phyloP scores from a whole-genome alignment of 768 basidiomycete genomes.

The Agaricus sinodeliciosus region DNA sequence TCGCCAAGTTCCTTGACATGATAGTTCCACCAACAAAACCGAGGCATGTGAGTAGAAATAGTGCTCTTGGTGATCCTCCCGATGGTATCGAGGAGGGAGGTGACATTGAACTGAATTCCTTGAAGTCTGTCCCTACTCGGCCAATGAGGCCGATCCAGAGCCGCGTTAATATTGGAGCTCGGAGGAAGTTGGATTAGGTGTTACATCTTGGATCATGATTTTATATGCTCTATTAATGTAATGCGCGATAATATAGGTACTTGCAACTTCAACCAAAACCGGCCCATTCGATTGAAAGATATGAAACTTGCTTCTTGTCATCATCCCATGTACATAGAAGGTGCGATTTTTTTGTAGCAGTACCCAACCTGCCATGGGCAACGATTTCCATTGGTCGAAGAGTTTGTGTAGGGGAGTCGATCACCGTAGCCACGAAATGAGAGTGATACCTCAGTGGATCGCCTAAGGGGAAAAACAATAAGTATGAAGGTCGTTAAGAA shows the following conservation, averaged over 20 bases:
- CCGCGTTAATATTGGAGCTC: constrained; percentile 30
- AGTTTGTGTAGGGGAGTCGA: constrained; percentile 50
- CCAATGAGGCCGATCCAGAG: constrained; percentile 17
- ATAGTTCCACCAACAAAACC: constrained; percentile 5
- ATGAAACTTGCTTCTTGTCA: constrained; percentile 53
- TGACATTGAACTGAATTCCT: constrained; percentile 24
- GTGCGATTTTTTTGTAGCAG: constrained; percentile 96
- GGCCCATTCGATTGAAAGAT: constrained; percentile 86
- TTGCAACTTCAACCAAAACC: constrained; percentile 57
- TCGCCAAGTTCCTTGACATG: constrained; percentile 47
- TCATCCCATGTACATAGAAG: constrained; percentile 88
- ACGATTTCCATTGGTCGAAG: constrained; percentile 91
- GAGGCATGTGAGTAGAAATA: constrained; percentile 28
- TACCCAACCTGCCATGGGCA: constrained; percentile 91
- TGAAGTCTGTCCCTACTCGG: constrained; percentile 10
- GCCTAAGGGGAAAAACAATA: constrained; percentile 36
- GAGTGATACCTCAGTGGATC: constrained; percentile 96
- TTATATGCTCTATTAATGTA: too few relatives aligned
- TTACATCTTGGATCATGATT: background rate
- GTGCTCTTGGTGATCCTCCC: constrained; percentile 38
- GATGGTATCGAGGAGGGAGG: constrained; percentile 61
- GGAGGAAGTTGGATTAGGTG: constrained; percentile 43
- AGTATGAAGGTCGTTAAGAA: background rate
- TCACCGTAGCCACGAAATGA: constrained; percentile 84
- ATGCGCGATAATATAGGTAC: background rate